Base-by-base conservation (phyloP, 2,329 filamentous ascomycete species). In the Neophaeococcomyces mojaviensis region DNA sequence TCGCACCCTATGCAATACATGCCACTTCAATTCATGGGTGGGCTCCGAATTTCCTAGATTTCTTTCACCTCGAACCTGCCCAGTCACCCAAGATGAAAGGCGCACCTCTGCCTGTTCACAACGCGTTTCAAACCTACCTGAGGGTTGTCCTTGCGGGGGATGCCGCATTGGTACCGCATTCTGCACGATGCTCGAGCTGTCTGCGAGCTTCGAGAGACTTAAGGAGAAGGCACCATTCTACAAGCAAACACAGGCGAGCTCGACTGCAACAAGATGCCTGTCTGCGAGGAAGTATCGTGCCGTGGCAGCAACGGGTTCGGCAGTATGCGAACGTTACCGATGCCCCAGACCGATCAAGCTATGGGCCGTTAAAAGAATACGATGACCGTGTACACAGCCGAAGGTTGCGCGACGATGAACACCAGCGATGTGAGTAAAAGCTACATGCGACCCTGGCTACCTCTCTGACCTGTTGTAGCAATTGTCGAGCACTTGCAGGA, bases 401-500 rank as follows among this genome's bases (percentile, higher is more conserved):
- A 9, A 71, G 78, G 39, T 64, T 98, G 53, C 78, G 84, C 53
- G 87, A 97, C 63, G 92, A 98, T 63, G 81, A 88, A 54, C 86
- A 96, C 66, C 92, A 98, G 66, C 74, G 92, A 74, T 82, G 86
- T 88, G 69, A 31, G 31, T 36, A n/a, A 16, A 36, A 36, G 36
- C 6, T 18, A 15, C n/a, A 19, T 18, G 15, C 33, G 12, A 7
- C 34, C 24, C 9, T 36, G 24, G 37, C 28, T 22, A 33, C 46
- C 12, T 36, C 48, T 40, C 45, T 32, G 30, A 47, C 56, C 47
- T 55, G 46, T 50, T 44, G 43, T 50, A 89, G 87, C 82, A 34
- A 90, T 98, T 56, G 89, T 98, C 57, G 79, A 92, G 61, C 86
- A 79, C 59, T 74, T 98, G 4, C 88, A 98, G 67, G 82, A 89